Evolutionary conservation across 352 stramenopile species (phyloP).

Genomic region (Aphanomyces stellatus): DNA sequence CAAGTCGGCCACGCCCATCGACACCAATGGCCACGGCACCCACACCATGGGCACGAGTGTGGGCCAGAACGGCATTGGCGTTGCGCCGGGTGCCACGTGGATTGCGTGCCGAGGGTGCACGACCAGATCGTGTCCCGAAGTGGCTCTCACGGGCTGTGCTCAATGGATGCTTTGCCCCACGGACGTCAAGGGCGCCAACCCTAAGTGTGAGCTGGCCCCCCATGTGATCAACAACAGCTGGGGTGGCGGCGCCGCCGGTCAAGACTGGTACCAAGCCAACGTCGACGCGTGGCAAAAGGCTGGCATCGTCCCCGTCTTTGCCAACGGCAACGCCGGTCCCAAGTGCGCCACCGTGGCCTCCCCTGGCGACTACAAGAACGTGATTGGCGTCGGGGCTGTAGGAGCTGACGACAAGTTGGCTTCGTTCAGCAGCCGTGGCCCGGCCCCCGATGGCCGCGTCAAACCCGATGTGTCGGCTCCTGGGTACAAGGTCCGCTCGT

Average conservation of each 20-base stretch:
- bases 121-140: slow-evolving; percentile 12
- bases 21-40: slow-evolving; percentile 38
- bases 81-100: too few species aligned
- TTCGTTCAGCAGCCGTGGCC: slow-evolving; percentile 35
- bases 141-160: slow-evolving; percentile 28
- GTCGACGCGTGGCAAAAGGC: slow-evolving; percentile 39
- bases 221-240: slow-evolving; percentile 56
- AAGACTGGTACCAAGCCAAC: slow-evolving; percentile 29
- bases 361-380: slow-evolving; percentile 32
- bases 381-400: slow-evolving; percentile 31
- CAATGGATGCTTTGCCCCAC: slow-evolving; percentile 52
- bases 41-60: slow-evolving; percentile 40
- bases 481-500: slow-evolving; percentile 32
- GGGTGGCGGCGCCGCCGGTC: slow-evolving; percentile 28
- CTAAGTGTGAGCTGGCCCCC: slow-evolving; percentile 35
- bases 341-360: slow-evolving; percentile 29
- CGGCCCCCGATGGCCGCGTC: slow-evolving; percentile 25
- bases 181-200: slow-evolving; percentile 37
- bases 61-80: slow-evolving; percentile 25
- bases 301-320: slow-evolving; percentile 48
- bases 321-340: slow-evolving; percentile 36
- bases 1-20: slow-evolving; percentile 30
- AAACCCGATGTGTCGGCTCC: slow-evolving; percentile 41
- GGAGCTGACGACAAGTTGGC: slow-evolving; percentile 26
- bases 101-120: slow-evolving; percentile 39